These are phyloP conservation scores for Porpolomopsis calyptriformis DNA, from an alignment of 768 basidiomycete species.

Conservation along the genomic window DNA sequence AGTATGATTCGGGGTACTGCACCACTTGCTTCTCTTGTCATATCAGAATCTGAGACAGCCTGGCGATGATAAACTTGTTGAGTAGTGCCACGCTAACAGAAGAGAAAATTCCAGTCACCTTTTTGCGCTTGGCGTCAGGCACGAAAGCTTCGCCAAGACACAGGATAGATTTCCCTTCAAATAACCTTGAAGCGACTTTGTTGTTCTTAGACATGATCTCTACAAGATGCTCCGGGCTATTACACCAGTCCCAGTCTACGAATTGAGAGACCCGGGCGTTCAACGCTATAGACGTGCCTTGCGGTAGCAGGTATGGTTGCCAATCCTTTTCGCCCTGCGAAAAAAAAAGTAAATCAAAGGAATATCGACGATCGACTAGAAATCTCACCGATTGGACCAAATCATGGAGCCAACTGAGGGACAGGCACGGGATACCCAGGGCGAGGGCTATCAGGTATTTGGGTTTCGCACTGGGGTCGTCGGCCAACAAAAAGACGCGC, in stretches of 20 bases:
- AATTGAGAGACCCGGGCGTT: constrained; percentile 33
- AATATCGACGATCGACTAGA: not conserved
- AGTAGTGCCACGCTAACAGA: too few species aligned
- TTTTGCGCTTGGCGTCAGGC: constrained; percentile 32
- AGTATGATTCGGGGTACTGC: constrained; percentile 56
- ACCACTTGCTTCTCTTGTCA: constrained; percentile 30
- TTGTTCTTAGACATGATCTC: constrained; percentile 44
- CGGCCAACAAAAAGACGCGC: constrained; percentile 57
- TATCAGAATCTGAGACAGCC: constrained; percentile 19
- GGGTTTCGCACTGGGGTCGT: constrained; percentile 56
- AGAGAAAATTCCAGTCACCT: constrained; percentile 17
- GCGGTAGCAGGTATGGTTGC: constrained; percentile 45
- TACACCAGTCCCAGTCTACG: constrained; percentile 40
- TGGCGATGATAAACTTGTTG: too few species aligned
- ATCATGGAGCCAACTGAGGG: constrained; percentile 42
- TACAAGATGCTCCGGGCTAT: constrained; percentile 37
- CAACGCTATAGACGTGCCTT: constrained; percentile 42
- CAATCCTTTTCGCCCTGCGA: constrained; percentile 42
- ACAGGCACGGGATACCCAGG: constrained; percentile 76
- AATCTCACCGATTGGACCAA: constrained; percentile 8
- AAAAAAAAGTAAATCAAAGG: not conserved
- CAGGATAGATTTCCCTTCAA: constrained; percentile 44
- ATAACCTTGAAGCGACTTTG: constrained; percentile 45
- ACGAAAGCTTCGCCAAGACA: constrained; percentile 51
- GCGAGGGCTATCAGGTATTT: constrained; percentile 79